Percentiles rank a stretch among this genome's conserved stretches.
Conservation (phyloP, 371 early-diverging fungal species). For the Coemansia sp. region DNA sequence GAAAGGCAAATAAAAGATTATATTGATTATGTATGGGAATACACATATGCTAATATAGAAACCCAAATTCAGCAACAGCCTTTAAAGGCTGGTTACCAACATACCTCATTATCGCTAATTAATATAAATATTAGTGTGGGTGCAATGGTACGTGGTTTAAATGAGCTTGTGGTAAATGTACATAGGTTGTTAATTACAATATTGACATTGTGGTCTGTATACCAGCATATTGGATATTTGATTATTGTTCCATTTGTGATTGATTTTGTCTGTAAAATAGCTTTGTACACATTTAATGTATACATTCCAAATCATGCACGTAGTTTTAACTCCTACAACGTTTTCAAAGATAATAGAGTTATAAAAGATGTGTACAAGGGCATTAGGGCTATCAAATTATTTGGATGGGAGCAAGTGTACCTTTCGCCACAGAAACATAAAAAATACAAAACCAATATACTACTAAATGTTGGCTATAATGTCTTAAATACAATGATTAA, state of each 20-base stretch:
- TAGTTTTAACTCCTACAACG: neutral
- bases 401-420: neutral
- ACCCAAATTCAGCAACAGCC: no score
- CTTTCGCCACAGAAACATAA: neutral
- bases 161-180: neutral
- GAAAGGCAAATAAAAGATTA: no score
- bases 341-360: fast-evolving
- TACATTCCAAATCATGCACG: neutral
- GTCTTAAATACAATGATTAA: no score
- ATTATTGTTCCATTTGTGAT: neutral
- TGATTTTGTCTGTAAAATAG: neutral
- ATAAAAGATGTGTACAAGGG: neutral
- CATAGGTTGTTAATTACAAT: neutral
- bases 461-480: neutral
- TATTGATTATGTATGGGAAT: no score
- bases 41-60: no score
- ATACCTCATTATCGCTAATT: no score
- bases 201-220: neutral
- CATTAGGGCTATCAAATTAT: neutral
- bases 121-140: no score
- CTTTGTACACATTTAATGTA: neutral
- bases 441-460: neutral
- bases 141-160: no score
- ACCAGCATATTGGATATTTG: neutral
- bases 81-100: no score